Conservation (phyloP, 1,139 yeast species). For the Arxiozyma slooffiae region DNA sequence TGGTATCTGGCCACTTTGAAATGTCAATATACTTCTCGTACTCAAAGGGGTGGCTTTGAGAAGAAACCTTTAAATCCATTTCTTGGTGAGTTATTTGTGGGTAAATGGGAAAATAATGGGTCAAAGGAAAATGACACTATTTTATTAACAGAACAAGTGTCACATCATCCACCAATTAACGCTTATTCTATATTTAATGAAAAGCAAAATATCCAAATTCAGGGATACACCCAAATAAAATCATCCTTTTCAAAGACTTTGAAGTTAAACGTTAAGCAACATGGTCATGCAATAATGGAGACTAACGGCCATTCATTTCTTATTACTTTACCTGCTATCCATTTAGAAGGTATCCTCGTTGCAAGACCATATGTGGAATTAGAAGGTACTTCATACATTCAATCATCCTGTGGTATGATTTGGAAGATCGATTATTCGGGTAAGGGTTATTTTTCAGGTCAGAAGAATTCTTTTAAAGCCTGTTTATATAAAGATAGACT, state of each 20-base stretch:
- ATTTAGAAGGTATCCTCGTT: slow-evolving; percentile 82
- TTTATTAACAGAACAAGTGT: slow-evolving; percentile 79
- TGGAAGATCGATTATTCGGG: slow-evolving; percentile 77
- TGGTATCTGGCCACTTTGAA: slow-evolving; percentile 88
- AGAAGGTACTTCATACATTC: slow-evolving; percentile 77
- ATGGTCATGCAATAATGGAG: slow-evolving; percentile 75
- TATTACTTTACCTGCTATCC: slow-evolving; percentile 89
- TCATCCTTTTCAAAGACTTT: slow-evolving; percentile 66
- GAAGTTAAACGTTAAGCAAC: slow-evolving; percentile 69
- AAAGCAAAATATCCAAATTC: slow-evolving; percentile 53
- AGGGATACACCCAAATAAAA: slow-evolving; percentile 84
- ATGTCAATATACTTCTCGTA: slow-evolving; percentile 87
- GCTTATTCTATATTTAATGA: slow-evolving; percentile 75
- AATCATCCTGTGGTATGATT: slow-evolving; percentile 66
- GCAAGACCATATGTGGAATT: slow-evolving; percentile 87
- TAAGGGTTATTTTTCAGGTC: slow-evolving; percentile 92
- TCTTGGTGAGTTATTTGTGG: slow-evolving; percentile 84
- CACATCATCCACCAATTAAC: slow-evolving; percentile 93
- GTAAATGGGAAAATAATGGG: slow-evolving; percentile 60
- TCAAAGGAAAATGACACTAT: slow-evolving; percentile 56
- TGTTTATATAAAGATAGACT: slow-evolving; percentile 51
- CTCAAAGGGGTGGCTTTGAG: slow-evolving; percentile 76
- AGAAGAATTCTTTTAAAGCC: slow-evolving; percentile 85
- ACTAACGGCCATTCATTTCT: slow-evolving; percentile 61
- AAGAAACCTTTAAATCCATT: slow-evolving; percentile 66